Base-by-base conservation (phyloP, 768 basidiomycete species). In the Boletus eberwhitei region DNA sequence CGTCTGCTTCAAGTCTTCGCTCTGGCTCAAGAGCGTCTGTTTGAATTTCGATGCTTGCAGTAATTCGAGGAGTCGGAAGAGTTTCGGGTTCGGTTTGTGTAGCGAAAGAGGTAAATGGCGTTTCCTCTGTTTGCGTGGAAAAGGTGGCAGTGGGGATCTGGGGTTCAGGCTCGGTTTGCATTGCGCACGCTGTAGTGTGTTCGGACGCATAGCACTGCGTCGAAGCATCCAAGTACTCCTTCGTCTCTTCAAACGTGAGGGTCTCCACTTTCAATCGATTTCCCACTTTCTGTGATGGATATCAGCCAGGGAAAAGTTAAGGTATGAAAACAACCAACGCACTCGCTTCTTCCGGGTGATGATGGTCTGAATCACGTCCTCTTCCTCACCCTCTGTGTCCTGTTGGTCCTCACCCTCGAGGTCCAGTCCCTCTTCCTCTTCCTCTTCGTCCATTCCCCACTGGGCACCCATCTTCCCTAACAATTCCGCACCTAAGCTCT, bases 341-440 rank as follows among this genome's bases (percentile, higher is more conserved):
- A 87, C 87, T 76, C 87, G 77, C 71, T 87, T 90, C 64, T 84
- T 88, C 54, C 90, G 76, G 2, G 91, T 93, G 61, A 95, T 93
- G 59, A 95, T 93, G 4, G 92, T 93, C 70, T 94, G 87, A 55
- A 89, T 83, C 38, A 88, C 83, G 63, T 89, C 87, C 29, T 73
- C 69, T 56, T 72, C 69, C 61, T 88, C 87, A 19, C 78, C 84
- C 50, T 87, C 88, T 3, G 83, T 82, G 39, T 77, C 78, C 17
- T 73, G 70, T 22, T 78, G 82, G 6, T 80, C 78, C 12, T 76
- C 79, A 60, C 69, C 60, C 40, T 74, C 71, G 21, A 62, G 64
- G 19, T 65, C 67, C 21, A 73, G 59, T 8, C 60, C 72, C 19
- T 67, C 73, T 41, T 75, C 74, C 16, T 75, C 74, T 26, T 75